Evolutionary conservation across 164 flowering plant genomes (phyloP), one percentile per base, ranked within the genome.

Genomic region (Berberis vulgaris): DNA sequence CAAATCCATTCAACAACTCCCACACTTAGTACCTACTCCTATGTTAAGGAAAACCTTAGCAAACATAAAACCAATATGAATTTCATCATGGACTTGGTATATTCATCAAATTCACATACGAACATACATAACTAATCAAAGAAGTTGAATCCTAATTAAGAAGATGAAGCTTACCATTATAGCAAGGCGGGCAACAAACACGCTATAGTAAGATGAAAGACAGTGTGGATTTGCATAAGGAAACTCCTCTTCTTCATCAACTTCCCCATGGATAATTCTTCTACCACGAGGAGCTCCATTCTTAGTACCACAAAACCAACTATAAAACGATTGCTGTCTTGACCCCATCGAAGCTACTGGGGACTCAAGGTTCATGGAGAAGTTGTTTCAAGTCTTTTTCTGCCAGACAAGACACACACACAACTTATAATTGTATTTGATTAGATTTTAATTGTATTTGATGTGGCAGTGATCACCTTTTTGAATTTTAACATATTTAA

Each of bases 151-250:
- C 11, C 8, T 53, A 54, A 41, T 42, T 26, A 41, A 59, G 38
- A 49, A 54, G 41, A 45, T 39, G 26, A 6, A 3, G 69, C 82
- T 39, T 65, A 90, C 97, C 98, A 93, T 93, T 69, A 93, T 93
- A 10, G 98, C 86, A 45, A 93, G 92, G 43, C 98, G 94, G 61
- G 83, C 98, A 0, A 84, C 97, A 43, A 93, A 93, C 66, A 93
- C 96, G 50, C 98, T 90, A 80, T 90, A 90, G 69, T 90, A 90
- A 0, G 98, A 93, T 0, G 98, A 82, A 45, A 88, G 81, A 64
- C 98, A 88, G 62, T 64, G 83, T 49, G 84, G 64, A 55, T 73
- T 80, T 11, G 78, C 78, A 70, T 72, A 74, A 70, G 77, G 91
- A 59, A 84, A 76, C 8, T 84, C 83, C 57, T 83, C 85, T 43